Conservation (phyloP, 352 stramenopile species). For the Phytophthora uliginosa region DNA sequence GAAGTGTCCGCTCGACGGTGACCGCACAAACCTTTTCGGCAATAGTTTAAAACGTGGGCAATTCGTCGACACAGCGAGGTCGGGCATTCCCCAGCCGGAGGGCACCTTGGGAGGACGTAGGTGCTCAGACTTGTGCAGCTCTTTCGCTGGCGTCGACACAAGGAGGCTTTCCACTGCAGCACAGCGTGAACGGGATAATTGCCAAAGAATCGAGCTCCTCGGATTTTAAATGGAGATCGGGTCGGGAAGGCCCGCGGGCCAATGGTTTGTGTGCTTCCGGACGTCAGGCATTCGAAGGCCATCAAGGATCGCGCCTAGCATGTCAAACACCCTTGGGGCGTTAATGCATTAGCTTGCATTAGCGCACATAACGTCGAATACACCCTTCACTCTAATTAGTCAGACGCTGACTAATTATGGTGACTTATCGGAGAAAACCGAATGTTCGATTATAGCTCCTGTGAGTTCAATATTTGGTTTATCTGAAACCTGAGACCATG, state of each 20-base stretch:
- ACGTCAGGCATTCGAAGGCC: conserved; percentile 4
- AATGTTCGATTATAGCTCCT: no score
- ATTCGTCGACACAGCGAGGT: conserved; percentile 7
- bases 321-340: neutral
- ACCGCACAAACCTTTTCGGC: conserved; percentile 9
- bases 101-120: neutral
- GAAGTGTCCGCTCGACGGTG: conserved; percentile 21
- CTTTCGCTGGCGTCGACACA: conserved; percentile 3
- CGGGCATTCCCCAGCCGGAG: conserved; percentile 18
- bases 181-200: conserved; percentile 13
- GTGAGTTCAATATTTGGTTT: no score
- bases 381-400: no score
- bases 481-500: no score
- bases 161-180: conserved; percentile 29
- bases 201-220: conserved; percentile 21
- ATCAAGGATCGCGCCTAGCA: neutral
- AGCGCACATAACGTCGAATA: neutral
- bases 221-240: conserved; percentile 14
- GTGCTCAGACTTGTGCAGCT: conserved; percentile 5
- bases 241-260: conserved; percentile 8
- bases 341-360: neutral
- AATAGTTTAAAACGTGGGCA: conserved; percentile 2
- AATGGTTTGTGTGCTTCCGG: conserved; percentile 9
- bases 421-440: no score
- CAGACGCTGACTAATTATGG: no score